Conservation (phyloP, 2,329 filamentous ascomycete genomes). For the Scytalidium lignicola region DNA sequence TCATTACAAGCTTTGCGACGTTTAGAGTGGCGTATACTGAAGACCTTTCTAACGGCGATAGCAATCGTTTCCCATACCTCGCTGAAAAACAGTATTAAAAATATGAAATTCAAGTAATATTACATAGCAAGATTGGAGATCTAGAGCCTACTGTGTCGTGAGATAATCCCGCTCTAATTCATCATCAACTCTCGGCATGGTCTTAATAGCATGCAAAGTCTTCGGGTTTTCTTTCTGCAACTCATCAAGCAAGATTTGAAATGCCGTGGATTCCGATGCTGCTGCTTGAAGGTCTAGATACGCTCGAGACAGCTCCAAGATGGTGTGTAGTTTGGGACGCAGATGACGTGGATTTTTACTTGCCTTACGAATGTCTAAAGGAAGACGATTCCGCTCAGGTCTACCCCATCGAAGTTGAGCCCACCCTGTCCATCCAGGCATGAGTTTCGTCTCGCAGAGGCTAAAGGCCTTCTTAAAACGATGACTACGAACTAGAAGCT, state of each 20-base stretch:
- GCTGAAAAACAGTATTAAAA: too few species aligned
- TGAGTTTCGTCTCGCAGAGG: constrained; percentile 71
- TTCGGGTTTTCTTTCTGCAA: constrained; percentile 23
- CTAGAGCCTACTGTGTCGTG: background rate
- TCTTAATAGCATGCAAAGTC: constrained; percentile 23
- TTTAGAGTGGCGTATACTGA: too few species aligned
- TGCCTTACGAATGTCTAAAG: constrained; percentile 16
- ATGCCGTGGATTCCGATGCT: constrained; percentile 19
- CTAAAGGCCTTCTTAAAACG: constrained; percentile 63
- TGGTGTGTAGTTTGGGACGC: constrained; percentile 22
- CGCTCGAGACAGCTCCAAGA: constrained; percentile 23
- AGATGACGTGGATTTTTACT: constrained; percentile 18
- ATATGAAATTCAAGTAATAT: background rate
- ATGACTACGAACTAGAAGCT: constrained; percentile 56
- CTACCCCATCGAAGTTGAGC: constrained; percentile 14
- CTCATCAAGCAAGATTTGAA: constrained; percentile 16
- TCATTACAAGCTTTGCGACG: too few species aligned
- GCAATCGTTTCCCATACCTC: too few species aligned
- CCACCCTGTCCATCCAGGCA: constrained; percentile 78
- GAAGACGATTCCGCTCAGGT: constrained; percentile 19
- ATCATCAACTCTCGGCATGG: constrained; percentile 22
- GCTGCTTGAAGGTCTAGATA: constrained; percentile 22
- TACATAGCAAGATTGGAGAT: background rate
- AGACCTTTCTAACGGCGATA: too few species aligned
- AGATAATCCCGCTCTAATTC: constrained; percentile 15